Base-by-base conservation (phyloP, 2,329 filamentous ascomycete genomes). In the Coleophoma crateriformis region DNA sequence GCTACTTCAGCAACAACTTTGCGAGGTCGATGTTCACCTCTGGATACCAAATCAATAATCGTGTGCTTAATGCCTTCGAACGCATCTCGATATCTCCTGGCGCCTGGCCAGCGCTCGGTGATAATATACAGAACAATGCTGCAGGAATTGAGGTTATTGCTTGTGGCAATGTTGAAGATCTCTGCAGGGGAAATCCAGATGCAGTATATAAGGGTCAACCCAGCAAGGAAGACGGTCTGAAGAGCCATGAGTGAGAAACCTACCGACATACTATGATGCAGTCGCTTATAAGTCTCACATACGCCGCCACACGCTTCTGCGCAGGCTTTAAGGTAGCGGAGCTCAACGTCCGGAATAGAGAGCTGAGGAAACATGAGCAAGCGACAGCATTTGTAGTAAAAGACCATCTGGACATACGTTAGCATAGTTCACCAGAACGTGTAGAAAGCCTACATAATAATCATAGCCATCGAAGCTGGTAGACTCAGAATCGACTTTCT, bases 401-500 rank as follows among this genome's bases (percentile, higher is more conserved):
- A 47, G 17, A 47, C 27, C 45, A 47, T 47, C 45, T 47, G 12
- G 15, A 32, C 7, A 17, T 14, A 14, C 3, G 12, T 22, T 32
- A 32, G n/a, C 17, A 47, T 10, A 15, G 6, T 4, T 38, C 35
- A 38, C 11, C 17, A 27, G 11, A 38, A 4, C 2, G 12, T 17
- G 7, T 38, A 14, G 17, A 7, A n/a, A 4, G 19, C 45, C 14
- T 47, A 47, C 45, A 40, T 47, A 47, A 33, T 47, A 47, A 32
- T 47, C 45, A 39, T 47, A 47, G n/a, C 33, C 45, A 27, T 47
- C 45, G 40, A 47, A 47, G 33, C 33, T 19, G 40, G 27, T 47
- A 11, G 35, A 32, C n/a, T 47, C 45, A 19, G 14, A 34, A 47
- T 47, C 45, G 39, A 47, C 45, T 22, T 47, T 33, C n/a, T 47